These are phyloP conservation scores for Mortierella sp. DNA, from an alignment of 371 early-diverging fungal genomes.

Conservation along the genomic window DNA sequence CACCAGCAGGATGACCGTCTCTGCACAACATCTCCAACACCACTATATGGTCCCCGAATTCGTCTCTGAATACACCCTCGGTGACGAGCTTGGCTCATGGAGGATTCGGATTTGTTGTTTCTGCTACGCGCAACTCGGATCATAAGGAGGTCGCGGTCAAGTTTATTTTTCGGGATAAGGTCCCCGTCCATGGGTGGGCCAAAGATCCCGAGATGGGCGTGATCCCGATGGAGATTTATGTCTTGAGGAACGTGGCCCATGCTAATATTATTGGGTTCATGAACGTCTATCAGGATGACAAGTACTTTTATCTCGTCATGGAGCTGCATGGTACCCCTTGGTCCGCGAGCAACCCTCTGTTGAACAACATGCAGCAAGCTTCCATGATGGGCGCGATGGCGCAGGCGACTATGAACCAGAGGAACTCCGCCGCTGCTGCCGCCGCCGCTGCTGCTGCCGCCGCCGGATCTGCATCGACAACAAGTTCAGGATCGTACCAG, in stretches of 20 bases:
- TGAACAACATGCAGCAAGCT: slow-evolving; percentile 34
- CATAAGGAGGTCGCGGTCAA: slow-evolving; percentile 84
- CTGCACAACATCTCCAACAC: slow-evolving; percentile 64
- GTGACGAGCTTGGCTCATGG: slow-evolving; percentile 84
- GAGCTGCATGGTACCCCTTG: slow-evolving; percentile 88
- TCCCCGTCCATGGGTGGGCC: slow-evolving; percentile 75
- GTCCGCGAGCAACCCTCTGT: slow-evolving; percentile 59
- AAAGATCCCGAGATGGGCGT: slow-evolving; percentile 70
- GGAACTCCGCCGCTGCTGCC: background rate
- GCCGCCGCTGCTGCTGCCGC: slow-evolving; percentile 6
- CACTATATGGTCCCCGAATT: slow-evolving; percentile 65
- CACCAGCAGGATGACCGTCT: slow-evolving; percentile 39
- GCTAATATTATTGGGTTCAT: slow-evolving; percentile 77
- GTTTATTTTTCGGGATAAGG: slow-evolving; percentile 77
- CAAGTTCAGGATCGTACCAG: slow-evolving; percentile 37
- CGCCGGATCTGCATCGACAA: slow-evolving; percentile 33
- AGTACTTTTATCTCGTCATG: slow-evolving; percentile 82
- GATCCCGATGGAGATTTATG: slow-evolving; percentile 84
- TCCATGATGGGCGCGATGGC: slow-evolving; percentile 47
- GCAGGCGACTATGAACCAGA: slow-evolving; percentile 48
- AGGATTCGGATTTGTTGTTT: slow-evolving; percentile 85
- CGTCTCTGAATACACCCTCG: slow-evolving; percentile 65
- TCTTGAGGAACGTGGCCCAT: slow-evolving; percentile 78
- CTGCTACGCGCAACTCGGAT: slow-evolving; percentile 66
- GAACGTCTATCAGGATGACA: slow-evolving; percentile 76